A percentile compares a stretch with the other conserved stretches of the same genome.
phyloP scores from a whole-genome alignment of 306 rosid species.

The Ochetophila trinervis region DNA sequence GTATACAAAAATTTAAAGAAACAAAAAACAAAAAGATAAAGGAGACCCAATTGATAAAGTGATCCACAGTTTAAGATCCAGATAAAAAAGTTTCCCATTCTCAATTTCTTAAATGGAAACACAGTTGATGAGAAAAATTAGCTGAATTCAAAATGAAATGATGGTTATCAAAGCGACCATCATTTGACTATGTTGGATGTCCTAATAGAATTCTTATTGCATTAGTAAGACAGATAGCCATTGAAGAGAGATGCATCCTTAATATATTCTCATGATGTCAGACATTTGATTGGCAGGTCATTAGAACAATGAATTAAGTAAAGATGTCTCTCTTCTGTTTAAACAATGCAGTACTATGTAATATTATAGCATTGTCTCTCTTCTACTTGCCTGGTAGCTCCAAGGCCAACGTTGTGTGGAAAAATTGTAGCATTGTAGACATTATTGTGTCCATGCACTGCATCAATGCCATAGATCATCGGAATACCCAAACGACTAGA shows the following conservation, averaged over 20 bases:
- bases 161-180: not conserved
- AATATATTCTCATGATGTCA: not conserved
- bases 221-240: not conserved
- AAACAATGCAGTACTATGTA: not conserved
- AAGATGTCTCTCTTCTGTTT: not conserved
- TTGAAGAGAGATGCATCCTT: not conserved
- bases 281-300: not conserved
- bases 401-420: constrained; percentile 93
- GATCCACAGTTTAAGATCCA: not conserved
- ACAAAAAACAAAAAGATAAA: constrained; percentile 16
- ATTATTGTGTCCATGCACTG: constrained; percentile 96
- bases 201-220: not conserved
- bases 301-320: not conserved
- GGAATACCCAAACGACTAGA: constrained; percentile 86
- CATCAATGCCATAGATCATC: constrained; percentile 96
- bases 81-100: not conserved
- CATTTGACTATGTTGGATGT: no score
- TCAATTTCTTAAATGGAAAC: not conserved
- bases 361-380: constrained; percentile 2
- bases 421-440: constrained; percentile 91
- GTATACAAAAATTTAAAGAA: constrained; percentile 22
- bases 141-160: not conserved
- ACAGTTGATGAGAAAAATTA: not conserved
- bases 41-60: not conserved
- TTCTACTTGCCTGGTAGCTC: constrained; percentile 85